Conservation (phyloP, 1,284 basidiomycete genomes). For the Somion occarium region DNA sequence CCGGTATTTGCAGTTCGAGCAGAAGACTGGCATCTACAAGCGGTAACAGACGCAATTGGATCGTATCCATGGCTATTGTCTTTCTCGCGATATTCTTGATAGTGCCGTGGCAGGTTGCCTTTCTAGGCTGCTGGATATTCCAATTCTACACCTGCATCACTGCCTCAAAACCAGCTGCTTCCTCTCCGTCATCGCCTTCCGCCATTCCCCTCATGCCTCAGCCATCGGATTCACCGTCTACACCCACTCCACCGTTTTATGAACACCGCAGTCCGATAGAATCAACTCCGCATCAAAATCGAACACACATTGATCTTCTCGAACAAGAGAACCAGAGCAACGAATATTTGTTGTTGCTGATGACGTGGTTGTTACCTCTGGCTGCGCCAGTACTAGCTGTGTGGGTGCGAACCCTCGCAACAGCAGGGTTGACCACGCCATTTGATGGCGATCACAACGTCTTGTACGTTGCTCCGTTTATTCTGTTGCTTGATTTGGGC, state of each 20-base stretch:
- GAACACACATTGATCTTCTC: not conserved
- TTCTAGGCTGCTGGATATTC: slow-evolving; percentile 75
- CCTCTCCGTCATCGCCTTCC: slow-evolving; percentile 1
- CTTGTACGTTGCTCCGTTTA: slow-evolving; percentile 59
- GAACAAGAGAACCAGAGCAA: slow-evolving; percentile 21
- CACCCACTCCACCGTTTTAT: not conserved
- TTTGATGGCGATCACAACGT: slow-evolving; percentile 79
- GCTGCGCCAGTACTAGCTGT: slow-evolving; percentile 79
- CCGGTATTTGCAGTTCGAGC: not conserved
- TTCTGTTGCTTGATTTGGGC: slow-evolving; percentile 57
- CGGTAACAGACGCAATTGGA: slow-evolving; percentile 31
- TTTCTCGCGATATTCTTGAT: slow-evolving; percentile 64
- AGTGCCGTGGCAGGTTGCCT: slow-evolving; percentile 89
- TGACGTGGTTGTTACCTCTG: slow-evolving; percentile 82
- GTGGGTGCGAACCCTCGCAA: slow-evolving; percentile 82
- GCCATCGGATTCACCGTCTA: not conserved
- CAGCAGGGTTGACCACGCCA: slow-evolving; percentile 68
- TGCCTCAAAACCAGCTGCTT: slow-evolving; percentile 11
- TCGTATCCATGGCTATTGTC: slow-evolving; percentile 61
- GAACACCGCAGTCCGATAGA: not conserved
- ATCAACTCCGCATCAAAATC: no score
- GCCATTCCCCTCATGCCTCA: slow-evolving; percentile 16
- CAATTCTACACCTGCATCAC: slow-evolving; percentile 64
- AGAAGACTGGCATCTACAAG: not conserved
- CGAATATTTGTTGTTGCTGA: slow-evolving; percentile 65